Conservation (phyloP, 805 yeast genomes). For the Metschnikowia vanudenii region DNA sequence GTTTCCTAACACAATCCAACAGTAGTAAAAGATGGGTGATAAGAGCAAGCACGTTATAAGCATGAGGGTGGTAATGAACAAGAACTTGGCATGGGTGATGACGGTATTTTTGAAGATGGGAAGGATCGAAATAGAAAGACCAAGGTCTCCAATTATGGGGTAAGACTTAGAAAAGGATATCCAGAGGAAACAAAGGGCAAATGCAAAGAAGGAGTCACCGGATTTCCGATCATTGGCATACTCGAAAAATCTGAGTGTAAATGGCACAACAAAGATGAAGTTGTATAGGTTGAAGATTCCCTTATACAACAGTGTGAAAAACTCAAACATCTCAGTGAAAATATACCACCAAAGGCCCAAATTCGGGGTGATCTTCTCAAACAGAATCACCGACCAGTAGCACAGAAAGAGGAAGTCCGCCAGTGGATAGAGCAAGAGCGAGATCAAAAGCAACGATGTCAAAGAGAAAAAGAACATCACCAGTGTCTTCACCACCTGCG, state of each 20-base stretch:
- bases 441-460: constrained; percentile 30
- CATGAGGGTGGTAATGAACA: constrained; percentile 48
- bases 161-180: constrained; percentile 72
- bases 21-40: constrained; percentile 85
- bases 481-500: constrained; percentile 10
- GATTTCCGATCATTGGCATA: constrained; percentile 19
- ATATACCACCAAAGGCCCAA: constrained; percentile 98
- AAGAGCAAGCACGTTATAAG: constrained; percentile 55
- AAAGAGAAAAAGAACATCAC: constrained; percentile 19
- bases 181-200: constrained; percentile 41
- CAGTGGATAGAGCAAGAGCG: constrained; percentile 34
- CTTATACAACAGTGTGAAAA: constrained; percentile 78
- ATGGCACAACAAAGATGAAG: constrained; percentile 65
- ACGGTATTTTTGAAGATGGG: constrained; percentile 47
- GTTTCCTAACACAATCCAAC: constrained; percentile 92
- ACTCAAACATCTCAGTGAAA: constrained; percentile 92
- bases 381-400: constrained; percentile 57
- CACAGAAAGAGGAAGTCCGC: constrained; percentile 39
- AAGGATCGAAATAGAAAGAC: constrained; percentile 37
- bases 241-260: constrained; percentile 62
- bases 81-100: constrained; percentile 45
- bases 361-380: constrained; percentile 80
- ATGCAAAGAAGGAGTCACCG: constrained; percentile 60
- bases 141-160: constrained; percentile 80
- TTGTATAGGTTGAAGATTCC: constrained; percentile 80